These are phyloP conservation scores for Straminergon stramineum DNA, from an alignment of 225 moss, liverwort and hornwort genomes.

Conservation along the genomic window DNA sequence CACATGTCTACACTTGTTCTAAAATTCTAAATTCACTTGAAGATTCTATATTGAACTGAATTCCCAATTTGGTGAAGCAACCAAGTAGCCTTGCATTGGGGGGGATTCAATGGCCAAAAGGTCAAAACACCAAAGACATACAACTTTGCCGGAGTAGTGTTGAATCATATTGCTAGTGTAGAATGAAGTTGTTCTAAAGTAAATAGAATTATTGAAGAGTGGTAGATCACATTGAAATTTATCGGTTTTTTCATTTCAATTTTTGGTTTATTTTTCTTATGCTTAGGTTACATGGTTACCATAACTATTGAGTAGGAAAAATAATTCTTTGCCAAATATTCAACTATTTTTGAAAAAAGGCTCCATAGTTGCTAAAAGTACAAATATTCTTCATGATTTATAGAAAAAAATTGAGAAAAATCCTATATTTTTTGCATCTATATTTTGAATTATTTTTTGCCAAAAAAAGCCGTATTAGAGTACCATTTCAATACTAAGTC, in stretches of 20 bases:
- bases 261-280: neutral
- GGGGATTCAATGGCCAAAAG: neutral
- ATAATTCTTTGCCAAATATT: neutral
- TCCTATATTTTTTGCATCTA: neutral
- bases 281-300: rapidly evolving
- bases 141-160: too few relatives aligned
- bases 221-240: neutral
- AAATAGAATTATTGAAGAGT: neutral
- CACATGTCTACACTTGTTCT: too few relatives aligned
- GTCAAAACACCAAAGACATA: neutral
- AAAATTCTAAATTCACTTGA: too few relatives aligned
- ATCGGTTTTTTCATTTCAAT: neutral
- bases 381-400: neutral
- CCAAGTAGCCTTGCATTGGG: rapidly evolving
- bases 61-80: rapidly evolving
- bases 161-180: neutral
- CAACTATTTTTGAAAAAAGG: neutral
- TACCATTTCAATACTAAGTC: neutral
- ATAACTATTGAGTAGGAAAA: rapidly evolving
- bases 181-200: neutral
- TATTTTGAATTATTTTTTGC: neutral
- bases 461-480: neutral
- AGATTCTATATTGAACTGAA: neutral
- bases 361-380: too few relatives aligned
- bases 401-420: neutral